A percentile compares a stretch with the other conserved stretches of the same genome.
phyloP scores from a whole-genome alignment of 1,139 yeast species.

The Yamadazyma sp. region DNA sequence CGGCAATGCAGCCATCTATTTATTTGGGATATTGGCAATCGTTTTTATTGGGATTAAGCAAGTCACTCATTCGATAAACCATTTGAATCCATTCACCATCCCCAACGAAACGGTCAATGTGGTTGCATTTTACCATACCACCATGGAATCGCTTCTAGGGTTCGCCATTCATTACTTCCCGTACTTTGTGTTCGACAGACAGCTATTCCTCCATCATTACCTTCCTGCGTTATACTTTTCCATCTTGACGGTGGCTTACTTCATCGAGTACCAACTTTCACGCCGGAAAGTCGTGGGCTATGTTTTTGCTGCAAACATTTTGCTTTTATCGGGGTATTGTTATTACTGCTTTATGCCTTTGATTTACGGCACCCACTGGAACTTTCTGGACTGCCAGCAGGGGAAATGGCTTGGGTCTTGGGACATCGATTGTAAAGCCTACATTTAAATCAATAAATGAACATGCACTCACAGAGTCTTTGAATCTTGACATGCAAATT shows the following conservation, averaged over 20 bases:
- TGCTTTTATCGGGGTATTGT: slow-evolving; percentile 15
- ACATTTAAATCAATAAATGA: no score
- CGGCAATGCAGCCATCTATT: slow-evolving; percentile 39
- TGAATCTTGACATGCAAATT: no score
- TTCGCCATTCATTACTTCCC: slow-evolving; percentile 40
- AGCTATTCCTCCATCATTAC: slow-evolving; percentile 41
- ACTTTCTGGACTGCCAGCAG: slow-evolving; percentile 22
- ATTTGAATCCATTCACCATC: slow-evolving; percentile 34
- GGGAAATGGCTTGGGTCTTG: slow-evolving; percentile 35
- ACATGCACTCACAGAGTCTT: no score
- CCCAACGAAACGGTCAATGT: slow-evolving; percentile 16
- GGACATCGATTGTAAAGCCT: slow-evolving; percentile 34
- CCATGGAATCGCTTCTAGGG: slow-evolving; percentile 31
- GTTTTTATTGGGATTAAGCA: slow-evolving; percentile 21
- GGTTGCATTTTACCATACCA: slow-evolving; percentile 21
- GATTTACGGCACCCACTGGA: slow-evolving; percentile 38
- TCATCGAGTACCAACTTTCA: slow-evolving; percentile 29
- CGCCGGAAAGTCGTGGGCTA: slow-evolving; percentile 21
- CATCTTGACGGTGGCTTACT: slow-evolving; percentile 32
- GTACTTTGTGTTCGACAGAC: slow-evolving; percentile 31
- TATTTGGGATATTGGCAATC: slow-evolving; percentile 24
- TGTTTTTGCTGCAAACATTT: slow-evolving; percentile 16
- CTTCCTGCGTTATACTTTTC: slow-evolving; percentile 36
- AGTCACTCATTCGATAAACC: slow-evolving; percentile 20
- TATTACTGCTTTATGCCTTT: slow-evolving; percentile 30